Percentiles rank a stretch among this genome's conserved stretches.
phyloP scores from a whole-genome alignment of 2,329 filamentous ascomycete genomes.

The Beauveria varroae region DNA sequence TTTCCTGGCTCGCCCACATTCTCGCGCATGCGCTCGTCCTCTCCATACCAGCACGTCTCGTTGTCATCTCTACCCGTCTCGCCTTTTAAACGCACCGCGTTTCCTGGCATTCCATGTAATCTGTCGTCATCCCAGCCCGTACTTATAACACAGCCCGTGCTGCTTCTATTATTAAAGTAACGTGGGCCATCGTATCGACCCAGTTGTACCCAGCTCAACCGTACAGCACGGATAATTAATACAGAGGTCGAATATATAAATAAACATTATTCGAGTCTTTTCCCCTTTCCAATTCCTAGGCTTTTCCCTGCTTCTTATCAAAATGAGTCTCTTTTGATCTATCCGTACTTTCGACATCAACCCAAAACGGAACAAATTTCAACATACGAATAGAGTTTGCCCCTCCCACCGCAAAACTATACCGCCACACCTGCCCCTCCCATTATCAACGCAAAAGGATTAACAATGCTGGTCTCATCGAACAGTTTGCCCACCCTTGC shows the following conservation, averaged over 20 bases:
- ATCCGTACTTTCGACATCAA: background rate
- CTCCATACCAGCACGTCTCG: background rate
- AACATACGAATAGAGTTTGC: constrained; percentile 6
- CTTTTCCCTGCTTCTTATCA: background rate
- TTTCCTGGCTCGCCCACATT: background rate
- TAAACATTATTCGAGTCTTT: no score
- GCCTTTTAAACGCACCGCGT: no score
- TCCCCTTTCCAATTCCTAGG: background rate
- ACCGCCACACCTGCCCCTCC: background rate
- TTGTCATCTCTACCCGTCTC: background rate
- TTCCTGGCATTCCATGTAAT: background rate
- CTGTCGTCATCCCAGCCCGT: background rate
- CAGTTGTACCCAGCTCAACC: background rate
- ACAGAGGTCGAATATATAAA: background rate
- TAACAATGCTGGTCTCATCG: background rate
- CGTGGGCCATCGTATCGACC: background rate
- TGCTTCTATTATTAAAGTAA: background rate
- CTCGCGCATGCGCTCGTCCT: background rate
- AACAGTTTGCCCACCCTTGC: background rate
- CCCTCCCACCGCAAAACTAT: background rate
- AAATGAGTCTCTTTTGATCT: background rate
- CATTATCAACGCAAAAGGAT: background rate
- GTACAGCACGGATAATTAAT: background rate
- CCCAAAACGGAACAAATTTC: background rate
- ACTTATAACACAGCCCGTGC: background rate